Evolutionary conservation across 129 eudicot species (phyloP), one percentile per base, ranked within the genome.

Genomic region (Rutidosis leptorrhynchoides): DNA sequence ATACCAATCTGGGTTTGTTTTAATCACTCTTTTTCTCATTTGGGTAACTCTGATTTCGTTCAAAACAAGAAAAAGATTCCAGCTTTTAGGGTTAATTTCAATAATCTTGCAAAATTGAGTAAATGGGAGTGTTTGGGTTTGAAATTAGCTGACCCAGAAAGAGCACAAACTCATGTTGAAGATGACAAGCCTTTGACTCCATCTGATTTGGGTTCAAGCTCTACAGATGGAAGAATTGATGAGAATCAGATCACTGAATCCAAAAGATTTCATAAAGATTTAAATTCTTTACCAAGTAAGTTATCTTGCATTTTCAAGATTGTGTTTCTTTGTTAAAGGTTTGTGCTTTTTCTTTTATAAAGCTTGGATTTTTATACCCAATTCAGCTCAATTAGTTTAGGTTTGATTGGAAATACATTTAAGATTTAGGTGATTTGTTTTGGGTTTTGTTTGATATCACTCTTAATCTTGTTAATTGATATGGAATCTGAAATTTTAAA

Each of bases 251-350:
- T 74, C 68, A 68, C 77, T 25, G 62, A 70, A 33, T 59, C 82
- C 29, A 72, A 54, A 33, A 82, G 82, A 26, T 91, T 85, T 76
- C 97, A 90, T 61, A 84, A 64, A 67, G 92, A 87, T 77, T 82
- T 90, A 79, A 87, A 77, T 62, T 74, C 71, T 43, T 83, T 90
- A 21, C 95, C 95, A 10, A 87, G 97, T 90, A 67, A 87, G 97
- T 82, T 30, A 7, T 20, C 27, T 64, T 65, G 53, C 72, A 72
- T 28, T 78, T 73, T 59, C 7, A 43, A 29, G 43, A 28, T 65
- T 59, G 24, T 58, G 49, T 68, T 42, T 61, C n/a, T 27, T 64
- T 46, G 8, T 10, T 32, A 5, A 6, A 35, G 19, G 15, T 45
- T 22, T 16, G 6, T 61, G 21, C 52, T 66, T 59, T 65, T 7